A percentile compares a stretch with the other conserved stretches of the same genome.
Conservation (phyloP, 208 protist genomes). For the Leishmania amazonensis region DNA sequence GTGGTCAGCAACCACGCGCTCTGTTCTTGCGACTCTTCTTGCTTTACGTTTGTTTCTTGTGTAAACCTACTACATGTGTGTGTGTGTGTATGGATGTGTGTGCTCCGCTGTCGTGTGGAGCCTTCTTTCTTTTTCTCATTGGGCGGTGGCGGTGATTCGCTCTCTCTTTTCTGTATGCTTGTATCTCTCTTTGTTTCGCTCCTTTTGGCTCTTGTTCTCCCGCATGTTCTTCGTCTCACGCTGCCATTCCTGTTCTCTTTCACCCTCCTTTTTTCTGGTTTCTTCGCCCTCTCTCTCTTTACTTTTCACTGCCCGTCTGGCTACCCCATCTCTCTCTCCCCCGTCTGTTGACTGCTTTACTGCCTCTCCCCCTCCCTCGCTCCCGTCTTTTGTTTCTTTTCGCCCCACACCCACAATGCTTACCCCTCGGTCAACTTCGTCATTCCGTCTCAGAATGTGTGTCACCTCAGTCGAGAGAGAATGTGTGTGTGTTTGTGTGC, state of each 20-base stretch:
- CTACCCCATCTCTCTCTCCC: neutral
- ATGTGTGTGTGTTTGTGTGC: neutral
- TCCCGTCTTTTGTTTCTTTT: too few species aligned
- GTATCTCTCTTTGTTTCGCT: neutral
- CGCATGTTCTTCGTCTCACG: neutral
- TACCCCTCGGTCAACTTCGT: neutral
- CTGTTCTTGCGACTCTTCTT: neutral
- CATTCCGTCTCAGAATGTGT: neutral
- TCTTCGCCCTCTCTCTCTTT: neutral
- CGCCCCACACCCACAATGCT: neutral
- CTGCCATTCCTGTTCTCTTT: neutral
- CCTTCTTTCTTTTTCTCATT: neutral
- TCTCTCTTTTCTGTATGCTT: neutral
- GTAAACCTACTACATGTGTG: neutral
- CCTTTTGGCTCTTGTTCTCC: neutral
- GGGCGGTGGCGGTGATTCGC: too few species aligned
- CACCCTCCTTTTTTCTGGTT: neutral
- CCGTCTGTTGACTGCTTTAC: neutral
- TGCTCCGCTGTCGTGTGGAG: neutral
- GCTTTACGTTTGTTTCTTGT: neutral
- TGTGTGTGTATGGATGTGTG: neutral
- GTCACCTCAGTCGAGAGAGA: neutral
- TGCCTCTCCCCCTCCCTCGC: neutral
- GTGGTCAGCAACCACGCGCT: neutral
- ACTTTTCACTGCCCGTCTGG: neutral